Percentiles rank a stretch among this genome's conserved stretches.
These are phyloP conservation scores for Nicotiana benthamiana DNA, from an alignment of 257 asterid species.

Conservation along the genomic window DNA sequence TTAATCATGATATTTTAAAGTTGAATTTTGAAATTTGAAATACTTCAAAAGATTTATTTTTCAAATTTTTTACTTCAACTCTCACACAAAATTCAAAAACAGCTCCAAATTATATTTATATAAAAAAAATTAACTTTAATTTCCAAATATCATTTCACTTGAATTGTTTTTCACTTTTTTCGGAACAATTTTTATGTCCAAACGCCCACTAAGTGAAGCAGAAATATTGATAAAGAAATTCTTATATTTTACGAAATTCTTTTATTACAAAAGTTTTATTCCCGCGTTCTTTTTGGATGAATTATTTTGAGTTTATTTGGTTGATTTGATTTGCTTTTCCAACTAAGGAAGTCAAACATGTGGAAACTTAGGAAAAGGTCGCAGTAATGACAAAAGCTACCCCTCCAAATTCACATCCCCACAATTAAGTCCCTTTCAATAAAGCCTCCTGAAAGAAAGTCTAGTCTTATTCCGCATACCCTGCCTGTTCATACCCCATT, in stretches of 20 bases:
- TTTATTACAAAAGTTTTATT: neutral
- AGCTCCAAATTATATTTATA: no score
- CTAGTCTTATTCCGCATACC: neutral
- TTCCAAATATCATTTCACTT: no score
- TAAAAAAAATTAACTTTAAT: no score
- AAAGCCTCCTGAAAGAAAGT: neutral
- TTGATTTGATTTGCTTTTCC: neutral
- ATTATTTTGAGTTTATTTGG: neutral
- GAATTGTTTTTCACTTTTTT: no score
- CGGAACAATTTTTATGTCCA: no score
- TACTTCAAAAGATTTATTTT: no score
- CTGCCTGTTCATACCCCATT: neutral
- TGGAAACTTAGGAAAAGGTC: neutral
- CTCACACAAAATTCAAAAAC: no score
- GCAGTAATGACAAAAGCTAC: neutral
- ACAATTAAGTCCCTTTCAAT: conserved; percentile 7
- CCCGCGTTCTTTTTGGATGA: neutral
- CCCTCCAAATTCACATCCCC: neutral
- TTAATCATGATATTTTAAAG: no score
- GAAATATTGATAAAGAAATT: neutral
- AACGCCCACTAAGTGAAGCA: no score
- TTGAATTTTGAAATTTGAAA: no score
- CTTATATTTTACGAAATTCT: neutral
- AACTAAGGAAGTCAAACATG: neutral
- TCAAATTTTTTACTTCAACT: no score